phyloP scores from a whole-genome alignment of 768 basidiomycete genomes.

The Agaricus blazei region DNA sequence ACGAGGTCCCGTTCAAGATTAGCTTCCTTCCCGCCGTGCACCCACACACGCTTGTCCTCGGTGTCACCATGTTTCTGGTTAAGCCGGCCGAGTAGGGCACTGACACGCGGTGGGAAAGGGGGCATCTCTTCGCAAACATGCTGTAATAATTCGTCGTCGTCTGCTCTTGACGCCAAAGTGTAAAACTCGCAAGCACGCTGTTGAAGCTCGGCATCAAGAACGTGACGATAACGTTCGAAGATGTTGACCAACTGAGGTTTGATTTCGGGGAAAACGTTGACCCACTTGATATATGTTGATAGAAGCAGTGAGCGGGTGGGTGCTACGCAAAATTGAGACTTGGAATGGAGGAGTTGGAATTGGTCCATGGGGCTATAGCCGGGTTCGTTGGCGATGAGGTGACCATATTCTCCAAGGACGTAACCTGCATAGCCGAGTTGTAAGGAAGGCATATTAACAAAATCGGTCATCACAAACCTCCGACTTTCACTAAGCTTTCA shows the following conservation, averaged over 20 bases:
- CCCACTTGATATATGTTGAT: slow-evolving; percentile 99
- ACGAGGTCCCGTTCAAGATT: slow-evolving; percentile 72
- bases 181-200: slow-evolving; percentile 98
- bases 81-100: slow-evolving; percentile 79
- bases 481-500: slow-evolving; percentile 94
- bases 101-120: slow-evolving; percentile 93
- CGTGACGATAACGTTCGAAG: slow-evolving; percentile 96
- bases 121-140: slow-evolving; percentile 99
- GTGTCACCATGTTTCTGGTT: slow-evolving; percentile 89
- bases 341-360: slow-evolving; percentile 87
- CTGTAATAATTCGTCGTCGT: slow-evolving; percentile 90
- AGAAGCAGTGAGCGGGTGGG: slow-evolving; percentile 88
- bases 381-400: slow-evolving; percentile 91
- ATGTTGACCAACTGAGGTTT: slow-evolving; percentile 90
- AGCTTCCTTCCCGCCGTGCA: slow-evolving; percentile 91
- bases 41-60: slow-evolving; percentile 95
- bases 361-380: slow-evolving; percentile 94
- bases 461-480: slow-evolving; percentile 48
- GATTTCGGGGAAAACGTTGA: slow-evolving; percentile 99
- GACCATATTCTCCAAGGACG: slow-evolving; percentile 96
- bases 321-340: slow-evolving; percentile 91
- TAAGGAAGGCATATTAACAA: not conserved
- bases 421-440: slow-evolving; percentile 52
- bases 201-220: slow-evolving; percentile 94
- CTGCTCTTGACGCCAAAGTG: slow-evolving; percentile 75